Conservation (phyloP, 2,329 filamentous ascomycete genomes). For the Dactylellina parvicollis region DNA sequence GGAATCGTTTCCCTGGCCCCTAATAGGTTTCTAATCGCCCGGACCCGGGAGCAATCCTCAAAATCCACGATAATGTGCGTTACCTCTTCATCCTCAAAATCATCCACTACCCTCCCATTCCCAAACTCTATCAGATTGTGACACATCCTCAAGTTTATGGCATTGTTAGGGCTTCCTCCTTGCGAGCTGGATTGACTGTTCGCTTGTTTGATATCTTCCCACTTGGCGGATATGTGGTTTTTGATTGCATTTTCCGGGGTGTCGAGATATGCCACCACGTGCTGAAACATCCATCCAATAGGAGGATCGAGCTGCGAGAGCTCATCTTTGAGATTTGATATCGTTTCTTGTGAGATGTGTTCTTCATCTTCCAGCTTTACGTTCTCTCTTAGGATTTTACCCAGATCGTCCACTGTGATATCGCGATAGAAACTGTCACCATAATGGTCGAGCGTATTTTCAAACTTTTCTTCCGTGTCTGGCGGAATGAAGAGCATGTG, state of each 20-base stretch:
- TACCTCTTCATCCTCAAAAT: constrained; percentile 66
- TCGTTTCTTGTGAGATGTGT: constrained; percentile 14
- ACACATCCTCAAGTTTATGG: constrained; percentile 63
- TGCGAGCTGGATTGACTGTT: constrained; percentile 49
- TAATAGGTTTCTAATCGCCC: constrained; percentile 27
- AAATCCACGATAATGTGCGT: constrained; percentile 78
- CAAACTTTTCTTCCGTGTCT: constrained; percentile 67
- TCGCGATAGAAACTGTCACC: constrained; percentile 86
- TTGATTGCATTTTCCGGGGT: constrained; percentile 39
- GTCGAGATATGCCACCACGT: constrained; percentile 64
- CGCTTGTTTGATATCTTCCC: constrained; percentile 32
- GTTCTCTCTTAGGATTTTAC: constrained; percentile 29
- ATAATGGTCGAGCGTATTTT: constrained; percentile 75
- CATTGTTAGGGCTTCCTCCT: neutral
- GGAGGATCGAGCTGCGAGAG: constrained; percentile 56
- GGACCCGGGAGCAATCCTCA: constrained; percentile 59
- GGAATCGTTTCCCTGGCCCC: constrained; percentile 67
- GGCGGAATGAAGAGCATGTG: constrained; percentile 78
- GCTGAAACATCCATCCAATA: constrained; percentile 65
- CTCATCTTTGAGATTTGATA: constrained; percentile 58
- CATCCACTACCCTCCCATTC: constrained; percentile 69
- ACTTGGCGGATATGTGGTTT: constrained; percentile 27
- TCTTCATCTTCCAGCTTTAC: constrained; percentile 46
- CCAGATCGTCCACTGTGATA: constrained; percentile 61
- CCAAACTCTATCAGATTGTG: constrained; percentile 74